phyloP scores from a whole-genome alignment of 1,284 basidiomycete genomes.

The Ustilago bromivora region DNA sequence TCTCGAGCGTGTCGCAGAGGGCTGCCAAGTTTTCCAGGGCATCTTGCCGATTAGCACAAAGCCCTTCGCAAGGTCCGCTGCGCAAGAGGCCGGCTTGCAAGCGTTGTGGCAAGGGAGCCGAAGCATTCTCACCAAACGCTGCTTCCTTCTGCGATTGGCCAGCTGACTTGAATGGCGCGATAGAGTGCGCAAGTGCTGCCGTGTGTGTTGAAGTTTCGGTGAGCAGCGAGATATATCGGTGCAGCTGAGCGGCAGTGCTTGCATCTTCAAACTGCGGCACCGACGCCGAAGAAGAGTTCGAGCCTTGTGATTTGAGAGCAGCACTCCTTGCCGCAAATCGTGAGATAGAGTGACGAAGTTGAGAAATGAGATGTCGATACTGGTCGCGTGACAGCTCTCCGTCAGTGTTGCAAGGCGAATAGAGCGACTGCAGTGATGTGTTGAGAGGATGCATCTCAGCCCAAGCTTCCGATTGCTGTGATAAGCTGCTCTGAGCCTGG shows the following conservation, averaged over 20 bases:
- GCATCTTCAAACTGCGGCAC: conserved; percentile 12
- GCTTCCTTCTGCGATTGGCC: neutral
- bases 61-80: neutral
- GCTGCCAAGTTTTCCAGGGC: conserved; percentile 29
- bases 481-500: conserved; percentile 25
- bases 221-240: conserved; percentile 44
- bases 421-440: conserved; percentile 36
- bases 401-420: conserved; percentile 17
- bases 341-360: conserved; percentile 42
- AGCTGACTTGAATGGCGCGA: conserved; percentile 36
- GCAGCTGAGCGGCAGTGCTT: conserved; percentile 28
- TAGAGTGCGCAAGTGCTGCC: conserved; percentile 40
- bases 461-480: conserved; percentile 8
- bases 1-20: conserved; percentile 39
- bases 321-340: conserved; percentile 40
- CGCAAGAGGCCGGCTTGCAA: conserved; percentile 27
- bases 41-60: conserved; percentile 1
- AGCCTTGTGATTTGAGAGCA: conserved; percentile 22
- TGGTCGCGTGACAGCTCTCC: conserved; percentile 40
- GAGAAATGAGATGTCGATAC: conserved; percentile 43
- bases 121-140: neutral
- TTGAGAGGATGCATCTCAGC: conserved; percentile 37
- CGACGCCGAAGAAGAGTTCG: neutral
- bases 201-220: conserved; percentile 48
- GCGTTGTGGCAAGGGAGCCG: conserved; percentile 12